Base-by-base conservation (phyloP, 2,329 filamentous ascomycete species). In the Thielaviopsis populi region DNA sequence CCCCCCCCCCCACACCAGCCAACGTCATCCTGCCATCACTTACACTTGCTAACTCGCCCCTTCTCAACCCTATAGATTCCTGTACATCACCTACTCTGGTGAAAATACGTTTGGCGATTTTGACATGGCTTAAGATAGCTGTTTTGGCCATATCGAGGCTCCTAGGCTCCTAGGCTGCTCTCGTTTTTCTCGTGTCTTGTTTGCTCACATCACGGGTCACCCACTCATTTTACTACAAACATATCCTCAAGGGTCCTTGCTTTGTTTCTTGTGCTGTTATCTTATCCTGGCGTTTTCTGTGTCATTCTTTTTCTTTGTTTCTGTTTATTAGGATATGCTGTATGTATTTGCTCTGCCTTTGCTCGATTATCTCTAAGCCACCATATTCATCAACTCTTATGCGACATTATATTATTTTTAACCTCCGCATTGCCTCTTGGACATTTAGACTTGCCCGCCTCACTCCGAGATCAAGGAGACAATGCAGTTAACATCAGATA, bases 1-100 rank as follows among this genome's bases (percentile, higher is more conserved):
- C 53, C 17, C 17, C 50, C 19, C 19, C 17, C 10, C 13, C 13
- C 27, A 15, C 41, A 24, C 19, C 30, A n/a, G 19, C 33, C 43
- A 11, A 40, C 37, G 43, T 53, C 41, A 53, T 62, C 48, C 11
- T 37, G 4, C 27, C 30, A 10, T 22, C 48, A n/a, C n/a, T n/a
- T n/a, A n/a, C n/a, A n/a, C n/a, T n/a, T n/a, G n/a, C n/a, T 19
- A 17, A 46, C 42, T n/a, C 42, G 5, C 24, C 54, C 66, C 63
- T 61, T 62, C 42, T 60, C n/a, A 24, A 53, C 60, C 62, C 41
- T 62, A 46, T 72, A 91, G 89, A 61, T 96, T 97, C 81, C 83
- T 99, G 67, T 99, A 99, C 81, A 99, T 99, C 79, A 97, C 92
- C 71, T 96, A 96, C 82, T 97, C 92, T 61, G 94, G 94, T 78